Conservation (phyloP, 2,329 filamentous ascomycete genomes). For the Curvularia spicifera region DNA sequence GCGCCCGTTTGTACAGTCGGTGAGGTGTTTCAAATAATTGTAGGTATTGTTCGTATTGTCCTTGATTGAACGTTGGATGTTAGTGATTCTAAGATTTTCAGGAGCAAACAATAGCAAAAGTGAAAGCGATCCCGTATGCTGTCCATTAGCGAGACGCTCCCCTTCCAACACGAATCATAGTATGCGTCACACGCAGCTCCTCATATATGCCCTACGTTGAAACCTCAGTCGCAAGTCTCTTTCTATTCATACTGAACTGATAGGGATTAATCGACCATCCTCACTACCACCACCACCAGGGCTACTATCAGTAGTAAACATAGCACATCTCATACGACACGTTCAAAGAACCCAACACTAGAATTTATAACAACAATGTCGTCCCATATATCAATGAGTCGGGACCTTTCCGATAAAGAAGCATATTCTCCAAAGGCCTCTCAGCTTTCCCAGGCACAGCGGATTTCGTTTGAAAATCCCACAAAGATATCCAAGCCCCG, state of each 20-base stretch:
- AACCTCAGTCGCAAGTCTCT: not conserved
- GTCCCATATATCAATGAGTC: not conserved
- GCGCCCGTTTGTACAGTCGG: not conserved
- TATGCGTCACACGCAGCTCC: not conserved
- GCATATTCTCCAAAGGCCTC: not conserved
- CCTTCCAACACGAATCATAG: slow-evolving; percentile 2
- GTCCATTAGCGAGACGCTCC: slow-evolving; percentile 4
- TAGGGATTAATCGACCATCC: not conserved
- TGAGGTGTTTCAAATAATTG: not conserved
- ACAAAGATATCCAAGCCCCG: slow-evolving; percentile 2
- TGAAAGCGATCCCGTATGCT: not conserved
- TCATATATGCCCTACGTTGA: not conserved
- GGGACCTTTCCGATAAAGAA: not conserved
- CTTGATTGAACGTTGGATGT: not conserved
- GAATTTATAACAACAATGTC: not conserved
- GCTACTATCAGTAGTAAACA: not conserved
- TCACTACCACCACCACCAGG: not conserved
- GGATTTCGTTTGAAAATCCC: not conserved
- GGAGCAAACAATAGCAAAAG: slow-evolving; percentile 3
- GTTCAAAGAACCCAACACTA: not conserved
- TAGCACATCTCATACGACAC: not conserved
- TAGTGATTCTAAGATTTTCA: slow-evolving; percentile 1
- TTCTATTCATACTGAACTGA: not conserved
- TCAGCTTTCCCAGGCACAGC: not conserved
- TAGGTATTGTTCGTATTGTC: not conserved